Evolutionary conservation across 2,329 filamentous ascomycete species (phyloP).

Genomic region (Cladosporium colombiae): DNA sequence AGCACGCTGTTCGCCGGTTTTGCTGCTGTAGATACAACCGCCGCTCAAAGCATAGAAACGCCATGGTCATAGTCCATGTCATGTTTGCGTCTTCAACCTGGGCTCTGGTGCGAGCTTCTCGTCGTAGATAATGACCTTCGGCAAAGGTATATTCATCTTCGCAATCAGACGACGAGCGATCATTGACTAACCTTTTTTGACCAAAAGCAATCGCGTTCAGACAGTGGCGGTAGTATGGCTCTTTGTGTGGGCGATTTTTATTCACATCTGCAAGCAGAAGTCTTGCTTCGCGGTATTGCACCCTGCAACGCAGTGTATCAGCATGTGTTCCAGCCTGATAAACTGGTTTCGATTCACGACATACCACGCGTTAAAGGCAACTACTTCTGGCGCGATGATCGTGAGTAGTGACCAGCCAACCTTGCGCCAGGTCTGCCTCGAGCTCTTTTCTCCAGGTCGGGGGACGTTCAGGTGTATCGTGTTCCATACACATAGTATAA

Average conservation of each 20-base stretch:
- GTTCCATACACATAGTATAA: slow-evolving; percentile 24
- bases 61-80: slow-evolving; percentile 2
- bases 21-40: background rate
- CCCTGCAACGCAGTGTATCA: background rate
- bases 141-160: background rate
- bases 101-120: background rate
- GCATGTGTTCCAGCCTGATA: background rate
- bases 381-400: slow-evolving; percentile 24
- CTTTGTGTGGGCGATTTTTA: background rate
- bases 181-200: background rate
- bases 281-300: background rate
- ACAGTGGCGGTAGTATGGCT: background rate
- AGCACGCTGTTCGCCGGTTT: background rate
- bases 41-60: slow-evolving; percentile 7
- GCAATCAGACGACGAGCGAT: background rate
- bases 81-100: background rate
- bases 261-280: background rate
- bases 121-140: background rate
- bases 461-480: slow-evolving; percentile 27
- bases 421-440: slow-evolving; percentile 19
- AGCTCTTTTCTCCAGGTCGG: background rate
- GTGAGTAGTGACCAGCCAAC: slow-evolving; percentile 19
- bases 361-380: slow-evolving; percentile 15
- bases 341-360: background rate
- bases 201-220: background rate